phyloP scores from a whole-genome alignment of 2,329 filamentous ascomycete species.

The Aspergillus sp. region DNA sequence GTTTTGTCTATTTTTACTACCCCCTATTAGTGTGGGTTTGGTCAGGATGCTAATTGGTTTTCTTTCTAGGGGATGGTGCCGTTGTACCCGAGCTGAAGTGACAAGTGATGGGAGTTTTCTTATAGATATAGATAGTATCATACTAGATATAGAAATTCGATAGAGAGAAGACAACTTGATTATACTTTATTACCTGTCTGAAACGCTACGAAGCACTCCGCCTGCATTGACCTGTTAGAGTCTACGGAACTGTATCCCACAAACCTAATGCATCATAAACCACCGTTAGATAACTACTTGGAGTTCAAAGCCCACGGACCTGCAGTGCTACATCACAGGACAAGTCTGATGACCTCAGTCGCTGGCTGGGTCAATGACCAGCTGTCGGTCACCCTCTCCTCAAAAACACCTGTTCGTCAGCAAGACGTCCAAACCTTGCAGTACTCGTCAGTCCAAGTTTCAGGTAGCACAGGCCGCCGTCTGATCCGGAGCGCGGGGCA shows the following conservation, averaged over 20 bases:
- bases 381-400: background rate
- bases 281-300: background rate
- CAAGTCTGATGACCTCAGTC: background rate
- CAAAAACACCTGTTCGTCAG: background rate
- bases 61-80: background rate
- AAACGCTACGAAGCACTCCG: background rate
- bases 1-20: background rate
- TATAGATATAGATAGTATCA: background rate
- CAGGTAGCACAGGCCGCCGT: background rate
- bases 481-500: background rate
- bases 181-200: background rate
- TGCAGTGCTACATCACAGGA: background rate
- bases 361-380: background rate
- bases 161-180: too few species aligned
- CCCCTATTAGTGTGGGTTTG: background rate
- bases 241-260: background rate
- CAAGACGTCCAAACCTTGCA: background rate
- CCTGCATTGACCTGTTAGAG: background rate
- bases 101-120: background rate
- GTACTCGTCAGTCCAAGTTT: background rate
- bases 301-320: background rate
- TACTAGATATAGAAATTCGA: background rate
- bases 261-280: background rate
- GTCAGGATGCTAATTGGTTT: background rate
- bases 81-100: background rate